Percentiles rank a stretch among this genome's conserved stretches.
These are phyloP conservation scores for Gigaspora rosea DNA, from an alignment of 192 early-diverging fungal genomes.

Conservation along the genomic window DNA sequence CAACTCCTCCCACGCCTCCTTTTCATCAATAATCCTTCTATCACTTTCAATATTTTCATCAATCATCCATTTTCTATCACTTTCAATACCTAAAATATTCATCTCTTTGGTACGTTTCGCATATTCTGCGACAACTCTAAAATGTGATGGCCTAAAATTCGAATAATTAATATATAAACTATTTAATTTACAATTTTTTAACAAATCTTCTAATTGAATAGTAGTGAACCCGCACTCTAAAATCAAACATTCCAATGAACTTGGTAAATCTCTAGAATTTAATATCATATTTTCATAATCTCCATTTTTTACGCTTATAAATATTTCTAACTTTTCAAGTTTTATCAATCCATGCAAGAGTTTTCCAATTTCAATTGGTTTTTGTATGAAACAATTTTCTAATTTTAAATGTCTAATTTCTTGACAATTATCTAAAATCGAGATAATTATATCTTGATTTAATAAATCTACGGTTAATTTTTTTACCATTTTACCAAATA, in stretches of 20 bases:
- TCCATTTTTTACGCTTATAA: not conserved
- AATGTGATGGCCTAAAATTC: not conserved
- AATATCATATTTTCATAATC: conserved; percentile 1
- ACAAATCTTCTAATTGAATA: not conserved
- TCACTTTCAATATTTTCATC: not conserved
- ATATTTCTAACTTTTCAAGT: not conserved
- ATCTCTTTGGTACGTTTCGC: not conserved
- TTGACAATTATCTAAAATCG: not conserved
- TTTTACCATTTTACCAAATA: not conserved
- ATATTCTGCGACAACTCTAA: not conserved
- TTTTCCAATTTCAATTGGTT: not conserved
- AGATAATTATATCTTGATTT: not conserved
- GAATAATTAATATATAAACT: not conserved
- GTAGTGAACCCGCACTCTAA: not conserved
- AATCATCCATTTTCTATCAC: not conserved
- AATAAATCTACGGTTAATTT: not conserved
- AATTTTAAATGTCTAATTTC: not conserved
- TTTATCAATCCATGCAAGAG: not conserved
- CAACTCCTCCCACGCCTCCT: too few species aligned
- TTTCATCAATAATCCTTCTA: not conserved
- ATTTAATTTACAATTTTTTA: not conserved
- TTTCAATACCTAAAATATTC: not conserved
- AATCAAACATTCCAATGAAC: not conserved
- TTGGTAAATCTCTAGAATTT: not conserved
- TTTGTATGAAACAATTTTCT: not conserved